Evolutionary conservation across 176 grass and related monocot species (phyloP), one percentile per base, ranked within the genome.

Genomic region (Triticum timopheevii): DNA sequence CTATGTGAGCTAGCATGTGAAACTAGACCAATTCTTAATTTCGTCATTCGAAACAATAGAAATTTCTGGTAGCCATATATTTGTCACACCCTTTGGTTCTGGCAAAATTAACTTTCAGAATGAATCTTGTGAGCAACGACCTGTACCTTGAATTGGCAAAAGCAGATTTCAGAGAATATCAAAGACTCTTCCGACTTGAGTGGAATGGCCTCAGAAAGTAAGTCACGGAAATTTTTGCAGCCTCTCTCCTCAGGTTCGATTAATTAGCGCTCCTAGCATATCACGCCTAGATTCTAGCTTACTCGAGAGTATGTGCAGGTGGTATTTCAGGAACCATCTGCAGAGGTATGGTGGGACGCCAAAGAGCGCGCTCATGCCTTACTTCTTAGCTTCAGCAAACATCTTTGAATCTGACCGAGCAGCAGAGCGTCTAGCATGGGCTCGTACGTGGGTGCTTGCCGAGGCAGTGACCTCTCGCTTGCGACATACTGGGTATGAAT

Each of bases 391-490:
- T 7, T 64, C 83, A 2, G 88, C 89, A 6, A 84, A 50, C 69
- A 82, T 93, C 59, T 97, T 91, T 17, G 95, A 94, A 13, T 74
- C 95, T 3, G 38, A 82, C 24, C 72, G 90, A 54, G 71, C 69
- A 20, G 40, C 13, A 0, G 90, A 94, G 74, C 67, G 90, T 8
- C 54, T 93, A 0, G 88, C 24, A 20, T 94, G 95, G 95, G 86
- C 65, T 6, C 86, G 28, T 0, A 80, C 84, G 2, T 77, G 69
- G 2, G 64, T 89, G 44, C 49, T 97, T 8, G 79, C 82, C 0
- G 24, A 93, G 24, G 90, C 86, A 3, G 22, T 91, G 11, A 70
- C 84, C 0, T 13, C 24, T 0, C 61, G 49, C 74, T 84, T 92
- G n/a, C 17, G 24, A 28, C 19, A 59, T 6, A 27, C 8, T 20